A percentile compares a stretch with the other conserved stretches of the same genome.
Conservation (phyloP, 2,329 filamentous ascomycete genomes). For the Aspergillus udagawae region DNA sequence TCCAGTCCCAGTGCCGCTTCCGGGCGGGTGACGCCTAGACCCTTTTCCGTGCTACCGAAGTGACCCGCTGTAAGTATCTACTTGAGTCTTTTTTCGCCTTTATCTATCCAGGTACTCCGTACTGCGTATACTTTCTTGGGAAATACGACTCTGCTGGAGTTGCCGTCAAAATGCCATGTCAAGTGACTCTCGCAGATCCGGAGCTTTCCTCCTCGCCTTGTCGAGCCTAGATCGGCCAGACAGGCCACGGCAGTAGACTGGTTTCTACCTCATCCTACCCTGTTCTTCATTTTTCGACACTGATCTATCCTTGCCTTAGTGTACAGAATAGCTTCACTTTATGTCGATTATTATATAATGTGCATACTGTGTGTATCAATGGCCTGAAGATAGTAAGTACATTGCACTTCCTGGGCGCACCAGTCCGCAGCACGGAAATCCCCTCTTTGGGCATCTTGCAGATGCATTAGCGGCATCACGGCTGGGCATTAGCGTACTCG, state of each 20-base stretch:
- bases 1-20: slow-evolving; percentile 16
- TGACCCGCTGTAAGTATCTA: slow-evolving; percentile 8
- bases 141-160: background rate
- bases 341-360: background rate
- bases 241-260: background rate
- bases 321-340: too few relatives aligned
- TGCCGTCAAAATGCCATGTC: background rate
- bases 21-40: slow-evolving; percentile 18
- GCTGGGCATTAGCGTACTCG: background rate
- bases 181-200: background rate
- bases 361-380: background rate
- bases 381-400: too few relatives aligned
- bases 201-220: slow-evolving; percentile 1
- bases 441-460: background rate
- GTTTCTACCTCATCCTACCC: too few relatives aligned
- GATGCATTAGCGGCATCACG: background rate
- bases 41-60: slow-evolving; percentile 17
- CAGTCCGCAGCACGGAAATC: background rate
- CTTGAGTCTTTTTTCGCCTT: background rate
- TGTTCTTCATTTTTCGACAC: background rate
- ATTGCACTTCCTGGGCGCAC: background rate
- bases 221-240: background rate
- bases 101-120: background rate
- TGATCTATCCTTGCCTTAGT: background rate
- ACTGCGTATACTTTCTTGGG: background rate